A percentile compares a stretch with the other conserved stretches of the same genome.
These are phyloP conservation scores for Vitis hybrid DNA, from an alignment of 177 flowering plant species.

Conservation along the genomic window DNA sequence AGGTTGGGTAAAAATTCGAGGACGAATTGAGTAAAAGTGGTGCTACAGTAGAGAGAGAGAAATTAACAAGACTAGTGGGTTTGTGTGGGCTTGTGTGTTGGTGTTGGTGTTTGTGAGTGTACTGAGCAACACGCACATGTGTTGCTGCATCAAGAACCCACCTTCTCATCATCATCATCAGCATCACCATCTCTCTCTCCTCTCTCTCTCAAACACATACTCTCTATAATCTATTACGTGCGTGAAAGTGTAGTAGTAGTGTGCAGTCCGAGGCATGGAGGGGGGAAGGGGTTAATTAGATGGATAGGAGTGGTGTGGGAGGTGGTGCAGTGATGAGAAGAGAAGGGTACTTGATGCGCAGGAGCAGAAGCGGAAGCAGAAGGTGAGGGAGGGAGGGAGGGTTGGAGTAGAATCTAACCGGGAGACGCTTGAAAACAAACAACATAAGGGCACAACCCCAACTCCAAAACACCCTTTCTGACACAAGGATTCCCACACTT, in stretches of 20 bases:
- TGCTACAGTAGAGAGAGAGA: neutral
- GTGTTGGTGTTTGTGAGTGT: too few species aligned
- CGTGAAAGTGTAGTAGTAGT: neutral
- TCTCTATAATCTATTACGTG: neutral
- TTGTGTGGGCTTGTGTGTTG: too few species aligned
- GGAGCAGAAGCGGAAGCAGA: neutral
- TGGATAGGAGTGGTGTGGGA: too few species aligned
- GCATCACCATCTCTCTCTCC: neutral
- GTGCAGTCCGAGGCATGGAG: conserved; percentile 16
- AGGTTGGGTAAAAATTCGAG: conserved; percentile 14
- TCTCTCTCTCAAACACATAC: too few species aligned
- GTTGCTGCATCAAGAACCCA: conserved; percentile 1
- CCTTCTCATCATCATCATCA: conserved; percentile 2
- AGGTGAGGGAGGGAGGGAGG: neutral
- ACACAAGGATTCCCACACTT: conserved; percentile 37
- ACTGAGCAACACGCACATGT: conserved; percentile 24
- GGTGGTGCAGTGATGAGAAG: too few species aligned
- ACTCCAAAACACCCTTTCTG: conserved; percentile 10
- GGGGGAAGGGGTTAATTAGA: neutral
- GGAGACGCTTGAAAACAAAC: conserved; percentile 17
- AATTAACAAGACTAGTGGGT: neutral
- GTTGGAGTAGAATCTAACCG: conserved; percentile 31
- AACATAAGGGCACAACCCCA: neutral
- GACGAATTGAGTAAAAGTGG: neutral
- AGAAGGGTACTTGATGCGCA: too few species aligned